These are phyloP conservation scores for Aspergillus brunneoviolaceus DNA, from an alignment of 2,329 filamentous ascomycete species.

Conservation along the genomic window DNA sequence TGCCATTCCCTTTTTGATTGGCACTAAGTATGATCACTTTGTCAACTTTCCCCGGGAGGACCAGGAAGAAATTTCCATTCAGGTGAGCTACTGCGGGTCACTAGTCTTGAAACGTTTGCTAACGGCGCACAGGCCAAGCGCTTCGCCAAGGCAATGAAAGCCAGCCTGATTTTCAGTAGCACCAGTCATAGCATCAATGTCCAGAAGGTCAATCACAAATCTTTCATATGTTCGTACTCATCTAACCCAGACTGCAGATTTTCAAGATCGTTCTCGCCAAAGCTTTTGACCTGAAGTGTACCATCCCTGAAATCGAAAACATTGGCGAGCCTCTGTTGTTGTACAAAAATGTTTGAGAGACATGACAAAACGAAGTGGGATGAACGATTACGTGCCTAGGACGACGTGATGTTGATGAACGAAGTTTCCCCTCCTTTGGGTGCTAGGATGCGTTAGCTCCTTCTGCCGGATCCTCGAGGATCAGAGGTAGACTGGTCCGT, in stretches of 20 bases:
- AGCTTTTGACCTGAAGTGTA: constrained; percentile 97
- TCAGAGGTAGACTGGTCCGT: constrained; percentile 1
- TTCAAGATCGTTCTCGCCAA: constrained; percentile 99
- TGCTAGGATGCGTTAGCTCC: constrained; percentile 9
- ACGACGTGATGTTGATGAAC: constrained; percentile 39
- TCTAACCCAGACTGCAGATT: constrained; percentile 62
- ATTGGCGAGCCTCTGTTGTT: constrained; percentile 92
- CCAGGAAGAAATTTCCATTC: constrained; percentile 96
- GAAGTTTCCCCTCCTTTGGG: constrained; percentile 17
- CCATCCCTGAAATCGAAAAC: constrained; percentile 98
- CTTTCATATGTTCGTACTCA: not conserved
- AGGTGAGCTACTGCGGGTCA: constrained; percentile 55
- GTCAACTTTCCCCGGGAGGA: constrained; percentile 97
- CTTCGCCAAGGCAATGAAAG: constrained; percentile 98
- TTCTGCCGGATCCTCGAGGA: constrained; percentile 7
- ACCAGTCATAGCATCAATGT: constrained; percentile 99
- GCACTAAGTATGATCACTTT: constrained; percentile 99
- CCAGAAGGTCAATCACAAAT: constrained; percentile 70
- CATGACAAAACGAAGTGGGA: constrained; percentile 13
- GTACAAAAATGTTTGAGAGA: constrained; percentile 62
- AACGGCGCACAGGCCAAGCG: constrained; percentile 68
- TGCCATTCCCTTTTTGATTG: constrained; percentile 95
- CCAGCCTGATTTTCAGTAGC: constrained; percentile 95
- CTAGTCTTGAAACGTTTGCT: constrained; percentile 13
- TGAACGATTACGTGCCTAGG: constrained; percentile 37